Conservation (phyloP, 306 rosid genomes). For the Begonia fuchsioides region DNA sequence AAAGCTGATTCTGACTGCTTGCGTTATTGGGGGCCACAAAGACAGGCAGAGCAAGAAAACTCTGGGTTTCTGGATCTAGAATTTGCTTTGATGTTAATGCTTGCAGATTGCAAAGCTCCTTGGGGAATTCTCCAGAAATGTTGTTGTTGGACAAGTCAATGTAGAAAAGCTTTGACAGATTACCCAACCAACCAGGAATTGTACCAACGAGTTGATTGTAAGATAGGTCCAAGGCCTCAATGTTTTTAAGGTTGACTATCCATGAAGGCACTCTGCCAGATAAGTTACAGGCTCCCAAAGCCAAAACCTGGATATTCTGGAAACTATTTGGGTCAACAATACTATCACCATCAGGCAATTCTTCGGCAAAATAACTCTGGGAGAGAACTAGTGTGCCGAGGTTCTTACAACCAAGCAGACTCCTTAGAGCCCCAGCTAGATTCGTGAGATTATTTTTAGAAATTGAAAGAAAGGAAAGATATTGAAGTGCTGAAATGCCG, state of each 20-base stretch:
- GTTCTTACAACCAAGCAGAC: constrained; percentile 42
- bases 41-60: constrained; percentile 61
- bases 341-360: constrained; percentile 33
- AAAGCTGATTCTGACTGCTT: constrained; percentile 45
- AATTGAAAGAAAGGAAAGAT: constrained; percentile 56
- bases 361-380: too few species aligned
- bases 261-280: constrained; percentile 61
- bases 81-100: constrained; percentile 23
- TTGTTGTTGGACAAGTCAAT: constrained; percentile 53
- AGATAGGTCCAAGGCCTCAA: constrained; percentile 73
- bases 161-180: constrained; percentile 61
- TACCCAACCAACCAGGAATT: constrained; percentile 63
- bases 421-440: constrained; percentile 42
- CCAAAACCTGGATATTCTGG: constrained; percentile 47
- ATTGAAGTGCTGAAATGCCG: constrained; percentile 37
- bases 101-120: constrained; percentile 33
- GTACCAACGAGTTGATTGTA: constrained; percentile 41
- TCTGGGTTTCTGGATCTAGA: constrained; percentile 21
- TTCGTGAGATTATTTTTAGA: constrained; percentile 52
- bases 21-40: constrained; percentile 50
- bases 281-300: constrained; percentile 58
- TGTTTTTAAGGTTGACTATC: constrained; percentile 42
- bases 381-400: constrained; percentile 56
- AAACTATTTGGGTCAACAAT: constrained; percentile 41
- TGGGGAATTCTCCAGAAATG: constrained; percentile 49